A percentile compares a stretch with the other conserved stretches of the same genome.
Conservation (phyloP, 306 rosid species). For the Malus fusca region DNA sequence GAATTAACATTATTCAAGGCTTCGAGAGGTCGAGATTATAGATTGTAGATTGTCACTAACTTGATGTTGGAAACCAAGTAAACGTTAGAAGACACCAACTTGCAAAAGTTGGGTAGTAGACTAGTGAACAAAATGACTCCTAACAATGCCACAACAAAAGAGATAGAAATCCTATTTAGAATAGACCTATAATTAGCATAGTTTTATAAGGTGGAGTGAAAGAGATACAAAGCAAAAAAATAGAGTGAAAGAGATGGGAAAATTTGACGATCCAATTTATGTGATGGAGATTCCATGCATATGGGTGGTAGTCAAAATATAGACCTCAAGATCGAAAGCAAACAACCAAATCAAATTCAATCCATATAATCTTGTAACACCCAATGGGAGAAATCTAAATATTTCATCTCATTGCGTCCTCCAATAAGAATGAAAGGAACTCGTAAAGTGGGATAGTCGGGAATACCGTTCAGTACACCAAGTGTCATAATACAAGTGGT, state of each 20-base stretch:
- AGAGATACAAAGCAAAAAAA: background rate
- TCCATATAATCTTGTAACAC: background rate
- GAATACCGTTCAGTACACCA: too few relatives aligned
- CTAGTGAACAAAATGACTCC: background rate
- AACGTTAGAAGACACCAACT: background rate
- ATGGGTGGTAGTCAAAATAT: background rate
- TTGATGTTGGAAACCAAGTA: background rate
- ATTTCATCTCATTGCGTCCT: background rate
- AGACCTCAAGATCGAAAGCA: background rate
- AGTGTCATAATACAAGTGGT: too few relatives aligned
- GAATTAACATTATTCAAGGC: background rate
- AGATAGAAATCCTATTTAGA: background rate
- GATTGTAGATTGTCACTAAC: background rate
- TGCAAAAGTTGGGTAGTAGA: background rate
- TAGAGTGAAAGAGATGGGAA: background rate
- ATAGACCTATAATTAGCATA: background rate
- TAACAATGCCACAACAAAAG: background rate
- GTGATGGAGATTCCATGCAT: constrained; percentile 6
- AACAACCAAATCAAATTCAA: background rate
- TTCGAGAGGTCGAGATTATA: background rate
- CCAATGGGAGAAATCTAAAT: background rate
- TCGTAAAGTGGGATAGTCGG: background rate
- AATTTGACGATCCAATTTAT: background rate
- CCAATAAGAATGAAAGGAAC: background rate
- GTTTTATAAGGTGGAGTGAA: background rate